Percentiles rank a stretch among this genome's conserved stretches.
phyloP scores from a whole-genome alignment of 2,329 filamentous ascomycete species.

The Trichoderma asperellum region DNA sequence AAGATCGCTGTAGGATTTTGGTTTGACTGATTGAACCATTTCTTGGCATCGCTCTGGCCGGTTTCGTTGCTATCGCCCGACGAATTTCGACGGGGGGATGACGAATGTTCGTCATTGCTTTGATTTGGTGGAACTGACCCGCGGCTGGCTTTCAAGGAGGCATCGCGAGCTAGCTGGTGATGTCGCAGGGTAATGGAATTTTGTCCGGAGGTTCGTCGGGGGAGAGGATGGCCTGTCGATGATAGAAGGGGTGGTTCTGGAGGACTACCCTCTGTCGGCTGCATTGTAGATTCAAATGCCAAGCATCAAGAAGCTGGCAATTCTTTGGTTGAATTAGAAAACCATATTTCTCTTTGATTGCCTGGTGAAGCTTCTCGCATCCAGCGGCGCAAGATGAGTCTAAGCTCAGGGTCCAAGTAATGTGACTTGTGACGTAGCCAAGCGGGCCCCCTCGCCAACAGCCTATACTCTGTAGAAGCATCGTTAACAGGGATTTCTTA shows the following conservation, averaged over 20 bases:
- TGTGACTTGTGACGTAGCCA: constrained; percentile 23
- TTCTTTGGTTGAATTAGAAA: not conserved
- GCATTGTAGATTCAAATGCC: constrained; percentile 37
- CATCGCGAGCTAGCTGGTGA: constrained; percentile 52
- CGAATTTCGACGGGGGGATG: constrained; percentile 45
- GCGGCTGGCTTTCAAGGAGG: constrained; percentile 38
- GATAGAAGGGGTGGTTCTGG: constrained; percentile 36
- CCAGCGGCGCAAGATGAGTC: not conserved
- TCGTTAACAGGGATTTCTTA: constrained; percentile 4
- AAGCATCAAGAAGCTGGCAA: not conserved
- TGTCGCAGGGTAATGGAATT: constrained; percentile 54
- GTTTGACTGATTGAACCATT: constrained; percentile 61
- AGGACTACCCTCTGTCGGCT: constrained; percentile 34
- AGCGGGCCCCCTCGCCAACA: constrained; percentile 10
- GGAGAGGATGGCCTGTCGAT: constrained; percentile 46
- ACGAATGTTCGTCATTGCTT: constrained; percentile 30
- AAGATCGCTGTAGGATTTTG: constrained; percentile 51
- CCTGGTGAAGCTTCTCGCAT: not conserved
- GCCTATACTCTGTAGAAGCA: constrained; percentile 21
- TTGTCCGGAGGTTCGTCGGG: constrained; percentile 50
- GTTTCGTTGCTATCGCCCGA: constrained; percentile 57
- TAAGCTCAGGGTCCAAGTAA: constrained; percentile 17
- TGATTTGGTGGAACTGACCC: constrained; percentile 34
- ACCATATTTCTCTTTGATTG: not conserved
- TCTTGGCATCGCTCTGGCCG: constrained; percentile 53